Evolutionary conservation across 129 eudicot genomes (phyloP), one percentile per base, ranked within the genome.

Genomic region (Sambucus nigra): DNA sequence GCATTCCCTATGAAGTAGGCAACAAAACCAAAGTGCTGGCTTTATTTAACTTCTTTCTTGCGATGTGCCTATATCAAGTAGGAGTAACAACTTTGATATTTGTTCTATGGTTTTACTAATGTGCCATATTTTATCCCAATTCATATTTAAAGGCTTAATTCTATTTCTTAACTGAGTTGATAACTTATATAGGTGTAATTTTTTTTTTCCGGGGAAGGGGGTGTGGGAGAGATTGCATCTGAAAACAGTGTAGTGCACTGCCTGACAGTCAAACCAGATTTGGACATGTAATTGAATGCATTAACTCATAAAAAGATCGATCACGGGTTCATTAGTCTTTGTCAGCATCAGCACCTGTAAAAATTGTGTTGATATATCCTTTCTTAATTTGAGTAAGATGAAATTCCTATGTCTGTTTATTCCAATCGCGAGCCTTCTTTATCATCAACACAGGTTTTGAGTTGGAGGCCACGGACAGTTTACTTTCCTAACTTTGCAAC

Each of bases 401-500:
- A 42, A 42, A 47, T 7, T 19, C 25, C 7, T 47, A 11, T 47
- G 5, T 45, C 1, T 45, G 22, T 17, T 45, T 45, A 45, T 45
- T 45, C 50, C 20, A 5, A 8, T 23, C 18, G 12, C 18, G 20
- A 35, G 42, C 22, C 50, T 45, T 47, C 21, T 10, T 39, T 66
- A 16, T 53, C 29, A 18, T 26, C 3, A 7, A 18, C 55, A 69
- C 52, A 77, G 83, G 67, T 77, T 5, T 54, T 77, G 66, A 77
- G 83, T 53, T 77, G 83, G 83, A 67, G 35, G 24, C 83, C 83
- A 15, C 75, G 83, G 14, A 61, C 73, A 7, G 27, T 77, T 21
- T 72, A 67, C 35, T 77, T 72, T 59, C 79, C 79, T 14, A 72
- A 68, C 46, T 77, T 77, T 60, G 83, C 83, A 4, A 62, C 72